A percentile compares a stretch with the other conserved stretches of the same genome.
Conservation (phyloP, 345 rosid species). For the Linum lewisii region DNA sequence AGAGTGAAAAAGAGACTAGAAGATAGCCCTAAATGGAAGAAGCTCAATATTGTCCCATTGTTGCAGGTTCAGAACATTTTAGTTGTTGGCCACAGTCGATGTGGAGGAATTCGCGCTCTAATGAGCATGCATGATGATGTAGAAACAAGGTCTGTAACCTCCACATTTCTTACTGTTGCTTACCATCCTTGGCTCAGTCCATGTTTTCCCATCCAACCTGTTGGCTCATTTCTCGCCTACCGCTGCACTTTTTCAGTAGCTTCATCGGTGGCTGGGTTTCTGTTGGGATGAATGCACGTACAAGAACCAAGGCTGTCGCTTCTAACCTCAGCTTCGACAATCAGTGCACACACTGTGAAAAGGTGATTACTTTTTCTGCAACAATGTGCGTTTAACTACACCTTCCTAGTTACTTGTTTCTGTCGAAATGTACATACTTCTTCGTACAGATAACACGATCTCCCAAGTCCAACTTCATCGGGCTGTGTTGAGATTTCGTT, state of each 20-base stretch:
- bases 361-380: conserved; percentile 34
- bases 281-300: conserved; percentile 70
- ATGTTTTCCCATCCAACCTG: not conserved
- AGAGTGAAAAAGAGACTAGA: not conserved
- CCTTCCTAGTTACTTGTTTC: no score
- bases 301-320: conserved; percentile 54
- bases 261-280: conserved; percentile 77
- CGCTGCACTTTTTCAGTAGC: conserved; percentile 33
- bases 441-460: no score
- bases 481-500: no score
- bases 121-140: conserved; percentile 76
- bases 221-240: not conserved
- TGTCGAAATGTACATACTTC: not conserved
- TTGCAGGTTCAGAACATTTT: conserved; percentile 86
- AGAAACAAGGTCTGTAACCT: conserved; percentile 48
- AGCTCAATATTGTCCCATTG: not conserved
- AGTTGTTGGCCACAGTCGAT: conserved; percentile 85
- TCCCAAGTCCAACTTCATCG: no score
- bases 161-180: conserved; percentile 2
- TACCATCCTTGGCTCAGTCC: not conserved
- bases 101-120: conserved; percentile 93
- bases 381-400: no score
- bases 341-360: conserved; percentile 90
- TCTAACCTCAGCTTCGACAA: conserved; percentile 61
- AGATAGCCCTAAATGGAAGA: not conserved